Conservation (phyloP, 2,329 filamentous ascomycete species). For the Trichoderma sp. region DNA sequence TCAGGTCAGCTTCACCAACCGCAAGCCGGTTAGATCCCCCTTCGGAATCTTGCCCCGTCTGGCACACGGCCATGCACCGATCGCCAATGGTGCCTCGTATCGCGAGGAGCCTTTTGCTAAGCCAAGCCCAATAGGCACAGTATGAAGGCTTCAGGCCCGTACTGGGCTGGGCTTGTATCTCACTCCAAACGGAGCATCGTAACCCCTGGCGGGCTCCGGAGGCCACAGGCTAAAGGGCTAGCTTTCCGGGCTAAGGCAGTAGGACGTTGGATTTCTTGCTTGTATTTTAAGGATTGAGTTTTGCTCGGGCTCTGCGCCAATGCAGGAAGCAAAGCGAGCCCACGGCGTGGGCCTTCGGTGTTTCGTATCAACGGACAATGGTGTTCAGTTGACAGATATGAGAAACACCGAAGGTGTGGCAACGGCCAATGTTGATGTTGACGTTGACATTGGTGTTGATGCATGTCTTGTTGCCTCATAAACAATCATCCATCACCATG, state of each 20-base stretch:
- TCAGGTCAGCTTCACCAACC: conserved; percentile 12
- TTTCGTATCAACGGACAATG: background rate
- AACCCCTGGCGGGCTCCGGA: conserved; percentile 13
- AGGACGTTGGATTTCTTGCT: background rate
- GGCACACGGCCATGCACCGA: conserved; percentile 4
- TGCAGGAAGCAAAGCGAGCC: background rate
- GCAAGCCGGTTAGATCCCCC: conserved; percentile 1
- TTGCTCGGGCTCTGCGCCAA: background rate
- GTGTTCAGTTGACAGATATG: background rate
- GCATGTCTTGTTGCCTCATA: background rate
- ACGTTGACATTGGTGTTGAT: background rate
- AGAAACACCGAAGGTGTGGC: background rate
- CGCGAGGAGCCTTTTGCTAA: background rate
- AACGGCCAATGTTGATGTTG: background rate
- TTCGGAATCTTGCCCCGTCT: conserved; percentile 19
- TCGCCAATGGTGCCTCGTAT: conserved; percentile 19
- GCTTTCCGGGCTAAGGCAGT: background rate
- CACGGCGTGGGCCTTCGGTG: background rate
- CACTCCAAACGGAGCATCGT: background rate
- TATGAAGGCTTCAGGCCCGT: background rate
- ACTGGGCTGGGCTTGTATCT: conserved; percentile 13
- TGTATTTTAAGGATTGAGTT: background rate
- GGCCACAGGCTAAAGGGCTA: conserved; percentile 8
- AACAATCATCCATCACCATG: background rate
- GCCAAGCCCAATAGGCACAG: background rate